Conservation (phyloP, 192 early-diverging fungal genomes). For the Spizellomyces sp. region DNA sequence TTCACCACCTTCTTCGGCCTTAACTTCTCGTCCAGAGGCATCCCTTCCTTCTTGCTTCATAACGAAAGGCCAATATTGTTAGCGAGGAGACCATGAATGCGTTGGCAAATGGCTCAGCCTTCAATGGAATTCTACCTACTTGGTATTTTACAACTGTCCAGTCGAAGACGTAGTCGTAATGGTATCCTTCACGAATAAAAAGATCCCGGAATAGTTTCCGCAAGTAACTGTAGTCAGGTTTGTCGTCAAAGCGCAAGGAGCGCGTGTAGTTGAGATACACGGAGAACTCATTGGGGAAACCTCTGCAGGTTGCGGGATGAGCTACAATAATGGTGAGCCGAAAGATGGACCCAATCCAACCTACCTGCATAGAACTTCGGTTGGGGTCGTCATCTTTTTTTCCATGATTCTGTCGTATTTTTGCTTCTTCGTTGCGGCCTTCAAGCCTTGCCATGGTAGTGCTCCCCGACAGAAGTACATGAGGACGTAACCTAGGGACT, state of each 20-base stretch:
- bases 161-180: constrained; percentile 70
- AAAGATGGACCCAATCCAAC: background rate
- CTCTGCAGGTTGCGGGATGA: constrained; percentile 30
- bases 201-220: constrained; percentile 67
- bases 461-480: constrained; percentile 69
- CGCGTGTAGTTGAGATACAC: constrained; percentile 67
- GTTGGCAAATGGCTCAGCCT: background rate
- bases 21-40: background rate
- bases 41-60: constrained; percentile 28
- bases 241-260: constrained; percentile 66
- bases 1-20: constrained; percentile 7
- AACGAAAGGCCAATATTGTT: background rate
- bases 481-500: constrained; percentile 65
- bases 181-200: constrained; percentile 62
- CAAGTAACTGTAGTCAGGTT: constrained; percentile 67
- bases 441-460: constrained; percentile 66
- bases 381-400: constrained; percentile 72
- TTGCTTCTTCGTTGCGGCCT: constrained; percentile 69
- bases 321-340: background rate
- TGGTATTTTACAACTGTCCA: constrained; percentile 64
- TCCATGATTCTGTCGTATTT: constrained; percentile 73
- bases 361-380: constrained; percentile 56
- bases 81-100: background rate
- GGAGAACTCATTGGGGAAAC: constrained; percentile 65
- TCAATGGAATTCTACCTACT: constrained; percentile 1